A percentile compares a stretch with the other conserved stretches of the same genome.
Conservation (phyloP, 2,329 filamentous ascomycete genomes). For the Aureobasidium subglaciale region DNA sequence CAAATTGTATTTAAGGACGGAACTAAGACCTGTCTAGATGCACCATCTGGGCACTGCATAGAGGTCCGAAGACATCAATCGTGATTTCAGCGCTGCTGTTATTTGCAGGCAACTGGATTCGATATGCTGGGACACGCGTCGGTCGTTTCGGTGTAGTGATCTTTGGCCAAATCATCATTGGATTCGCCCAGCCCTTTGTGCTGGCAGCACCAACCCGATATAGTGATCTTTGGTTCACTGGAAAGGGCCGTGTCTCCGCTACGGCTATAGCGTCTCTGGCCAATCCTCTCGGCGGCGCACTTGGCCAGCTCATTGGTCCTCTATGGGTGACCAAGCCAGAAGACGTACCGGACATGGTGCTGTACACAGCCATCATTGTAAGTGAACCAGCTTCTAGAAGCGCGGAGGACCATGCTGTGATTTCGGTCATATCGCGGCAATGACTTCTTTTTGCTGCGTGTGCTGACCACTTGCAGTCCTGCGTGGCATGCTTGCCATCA, state of each 20-base stretch:
- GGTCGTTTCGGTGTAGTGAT: conserved; percentile 64
- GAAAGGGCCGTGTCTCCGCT: conserved; percentile 72
- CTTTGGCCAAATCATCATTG: conserved; percentile 86
- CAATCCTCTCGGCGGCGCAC: conserved; percentile 81
- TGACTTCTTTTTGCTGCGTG: neutral
- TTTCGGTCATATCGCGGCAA: too few species aligned
- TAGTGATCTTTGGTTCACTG: conserved; percentile 91
- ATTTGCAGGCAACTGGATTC: conserved; percentile 80
- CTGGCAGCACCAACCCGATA: conserved; percentile 83
- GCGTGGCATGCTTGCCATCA: conserved; percentile 62
- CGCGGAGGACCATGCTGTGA: too few species aligned
- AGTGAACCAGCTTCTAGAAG: too few species aligned
- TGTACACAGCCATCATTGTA: conserved; percentile 79
- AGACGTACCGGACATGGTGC: conserved; percentile 72
- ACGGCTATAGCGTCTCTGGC: conserved; percentile 79
- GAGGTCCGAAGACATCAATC: conserved; percentile 71
- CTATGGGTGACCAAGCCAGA: conserved; percentile 58
- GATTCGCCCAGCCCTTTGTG: conserved; percentile 86
- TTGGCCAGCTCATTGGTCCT: conserved; percentile 77
- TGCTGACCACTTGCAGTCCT: conserved; percentile 31
- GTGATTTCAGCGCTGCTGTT: conserved; percentile 65
- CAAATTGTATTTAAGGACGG: neutral
- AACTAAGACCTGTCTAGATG: neutral
- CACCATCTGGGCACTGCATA: conserved; percentile 70
- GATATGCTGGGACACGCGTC: conserved; percentile 29